Evolutionary conservation across 2,329 filamentous ascomycete species (phyloP).

Genomic region (Rutstroemia sp.): DNA sequence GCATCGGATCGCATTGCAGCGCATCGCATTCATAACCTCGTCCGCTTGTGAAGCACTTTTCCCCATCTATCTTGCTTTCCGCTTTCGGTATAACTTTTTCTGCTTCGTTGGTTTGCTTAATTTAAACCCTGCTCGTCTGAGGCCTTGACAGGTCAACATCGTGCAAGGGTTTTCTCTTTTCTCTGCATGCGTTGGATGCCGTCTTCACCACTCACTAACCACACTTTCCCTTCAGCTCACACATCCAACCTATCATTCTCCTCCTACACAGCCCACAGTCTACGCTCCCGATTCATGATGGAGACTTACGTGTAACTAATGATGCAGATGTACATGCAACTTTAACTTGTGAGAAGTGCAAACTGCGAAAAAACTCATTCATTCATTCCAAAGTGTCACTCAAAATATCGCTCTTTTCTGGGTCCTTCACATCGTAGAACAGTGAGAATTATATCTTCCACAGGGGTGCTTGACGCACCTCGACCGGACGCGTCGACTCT

Average conservation of each 20-base stretch:
- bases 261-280: slow-evolving; percentile 2
- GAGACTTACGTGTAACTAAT: slow-evolving; percentile 7
- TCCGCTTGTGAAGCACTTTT: not conserved
- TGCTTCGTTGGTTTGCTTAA: slow-evolving; percentile 5
- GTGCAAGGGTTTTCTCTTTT: slow-evolving; percentile 5
- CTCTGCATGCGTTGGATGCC: slow-evolving; percentile 9
- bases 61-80: not conserved
- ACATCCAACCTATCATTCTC: slow-evolving; percentile 5
- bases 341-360: too few species aligned
- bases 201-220: not conserved
- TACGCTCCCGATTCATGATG: not conserved
- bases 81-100: not conserved
- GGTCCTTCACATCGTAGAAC: not conserved
- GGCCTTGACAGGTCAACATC: not conserved
- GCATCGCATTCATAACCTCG: too few species aligned
- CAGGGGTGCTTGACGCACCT: slow-evolving; percentile 9
- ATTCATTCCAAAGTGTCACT: not conserved
- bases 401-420: not conserved
- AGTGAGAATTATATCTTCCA: slow-evolving; percentile 5
- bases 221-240: not conserved
- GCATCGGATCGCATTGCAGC: too few species aligned
- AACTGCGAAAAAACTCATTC: not conserved
- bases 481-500: not conserved
- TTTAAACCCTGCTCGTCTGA: not conserved
- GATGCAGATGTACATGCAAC: not conserved